phyloP scores from a whole-genome alignment of 2,329 filamentous ascomycete species.

The Sporothrix phasma region DNA sequence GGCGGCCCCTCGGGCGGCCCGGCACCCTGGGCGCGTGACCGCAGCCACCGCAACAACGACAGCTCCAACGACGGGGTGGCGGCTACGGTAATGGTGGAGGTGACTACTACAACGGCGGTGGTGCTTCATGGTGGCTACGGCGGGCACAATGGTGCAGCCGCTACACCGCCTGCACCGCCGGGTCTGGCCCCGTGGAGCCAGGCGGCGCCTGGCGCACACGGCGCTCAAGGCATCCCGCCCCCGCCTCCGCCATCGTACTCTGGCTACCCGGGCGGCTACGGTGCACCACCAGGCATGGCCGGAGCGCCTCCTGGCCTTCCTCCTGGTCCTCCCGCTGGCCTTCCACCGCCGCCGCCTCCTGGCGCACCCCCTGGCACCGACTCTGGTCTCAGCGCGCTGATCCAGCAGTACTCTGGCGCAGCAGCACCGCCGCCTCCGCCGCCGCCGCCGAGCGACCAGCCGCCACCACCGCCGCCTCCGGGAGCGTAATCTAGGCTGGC shows the following conservation, averaged over 20 bases:
- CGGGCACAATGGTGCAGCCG: slow-evolving; percentile 21
- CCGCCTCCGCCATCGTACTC: slow-evolving; percentile 23
- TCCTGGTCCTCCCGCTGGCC: too few species aligned
- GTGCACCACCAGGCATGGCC: slow-evolving; percentile 42
- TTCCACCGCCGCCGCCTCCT: slow-evolving; percentile 14
- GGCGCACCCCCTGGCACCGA: slow-evolving; percentile 40
- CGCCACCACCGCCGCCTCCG: slow-evolving; percentile 27
- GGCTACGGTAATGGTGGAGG: slow-evolving; percentile 28
- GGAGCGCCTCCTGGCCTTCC: slow-evolving; percentile 18
- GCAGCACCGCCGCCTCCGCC: slow-evolving; percentile 17
- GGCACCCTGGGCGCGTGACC: slow-evolving; percentile 54
- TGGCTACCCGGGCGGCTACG: slow-evolving; percentile 32
- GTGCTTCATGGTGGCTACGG: slow-evolving; percentile 17
- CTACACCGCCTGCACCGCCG: slow-evolving; percentile 45
- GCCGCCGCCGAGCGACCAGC: slow-evolving; percentile 28
- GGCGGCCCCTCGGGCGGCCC: slow-evolving; percentile 35
- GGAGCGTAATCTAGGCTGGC: too few species aligned
- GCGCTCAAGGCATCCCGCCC: slow-evolving; percentile 30
- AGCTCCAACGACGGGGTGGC: slow-evolving; percentile 28
- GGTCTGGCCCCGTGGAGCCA: slow-evolving; percentile 37
- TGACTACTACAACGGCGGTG: background rate
- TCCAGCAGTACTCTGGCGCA: slow-evolving; percentile 46
- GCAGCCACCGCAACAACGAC: slow-evolving; percentile 38
- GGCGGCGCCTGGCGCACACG: slow-evolving; percentile 28
- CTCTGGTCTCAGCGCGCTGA: slow-evolving; percentile 52